Percentiles rank a stretch among this genome's conserved stretches.
phyloP scores from a whole-genome alignment of 2,329 filamentous ascomycete species.

The Mollisia scopiformis region DNA sequence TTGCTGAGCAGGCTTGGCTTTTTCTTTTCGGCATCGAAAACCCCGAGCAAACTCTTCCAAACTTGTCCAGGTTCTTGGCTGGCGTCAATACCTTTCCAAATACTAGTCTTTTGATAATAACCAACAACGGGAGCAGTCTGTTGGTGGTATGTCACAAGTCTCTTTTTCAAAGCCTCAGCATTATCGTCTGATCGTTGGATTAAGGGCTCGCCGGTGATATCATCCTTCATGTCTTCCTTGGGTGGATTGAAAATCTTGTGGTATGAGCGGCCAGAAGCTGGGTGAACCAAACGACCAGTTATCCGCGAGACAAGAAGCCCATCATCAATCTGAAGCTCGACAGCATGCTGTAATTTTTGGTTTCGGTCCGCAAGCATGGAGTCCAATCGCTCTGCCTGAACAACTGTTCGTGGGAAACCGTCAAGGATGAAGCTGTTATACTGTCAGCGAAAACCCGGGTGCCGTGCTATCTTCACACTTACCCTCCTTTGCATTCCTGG shows the following conservation, averaged over 20 bases:
- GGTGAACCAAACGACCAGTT: conserved; percentile 94
- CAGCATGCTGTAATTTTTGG: conserved; percentile 88
- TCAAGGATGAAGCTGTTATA: conserved; percentile 88
- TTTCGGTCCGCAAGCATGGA: conserved; percentile 80
- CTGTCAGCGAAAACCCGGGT: conserved; percentile 3
- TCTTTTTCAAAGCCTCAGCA: conserved; percentile 93
- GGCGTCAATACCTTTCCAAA: conserved; percentile 95
- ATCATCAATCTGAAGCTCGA: conserved; percentile 98
- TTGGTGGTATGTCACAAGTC: conserved; percentile 87
- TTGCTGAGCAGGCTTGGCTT: conserved; percentile 36
- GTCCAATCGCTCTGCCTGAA: conserved; percentile 93
- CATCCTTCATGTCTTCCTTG: conserved; percentile 91
- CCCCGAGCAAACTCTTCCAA: conserved; percentile 87
- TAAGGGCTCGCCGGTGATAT: conserved; percentile 93
- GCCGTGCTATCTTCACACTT: conserved; percentile 40
- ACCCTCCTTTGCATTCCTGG: conserved; percentile 96
- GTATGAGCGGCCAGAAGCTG: conserved; percentile 93
- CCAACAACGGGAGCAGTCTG: conserved; percentile 91
- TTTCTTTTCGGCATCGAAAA: conserved; percentile 71
- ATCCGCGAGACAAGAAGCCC: conserved; percentile 91
- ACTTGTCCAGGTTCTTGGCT: conserved; percentile 95
- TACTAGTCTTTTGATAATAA: conserved; percentile 97
- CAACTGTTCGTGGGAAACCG: conserved; percentile 95
- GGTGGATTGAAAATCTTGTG: conserved; percentile 99
- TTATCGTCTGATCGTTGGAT: conserved; percentile 98